Evolutionary conservation across 2,329 filamentous ascomycete species (phyloP).

Genomic region (Thielaviopsis punctulata): DNA sequence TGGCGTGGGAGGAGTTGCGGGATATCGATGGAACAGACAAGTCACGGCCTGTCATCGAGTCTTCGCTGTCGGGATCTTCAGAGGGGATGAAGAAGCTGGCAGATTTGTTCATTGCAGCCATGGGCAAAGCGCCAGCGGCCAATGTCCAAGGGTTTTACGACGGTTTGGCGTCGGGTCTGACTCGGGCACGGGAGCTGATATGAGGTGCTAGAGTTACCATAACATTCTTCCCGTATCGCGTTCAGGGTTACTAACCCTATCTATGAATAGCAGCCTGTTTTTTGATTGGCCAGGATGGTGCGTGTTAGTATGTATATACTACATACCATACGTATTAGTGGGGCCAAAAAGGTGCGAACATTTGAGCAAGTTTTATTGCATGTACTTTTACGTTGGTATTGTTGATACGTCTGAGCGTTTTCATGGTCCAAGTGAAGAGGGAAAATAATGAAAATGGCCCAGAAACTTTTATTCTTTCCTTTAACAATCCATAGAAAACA

Average conservation of each 20-base stretch:
- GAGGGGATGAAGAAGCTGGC: not conserved
- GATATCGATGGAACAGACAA: not conserved
- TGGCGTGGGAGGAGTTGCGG: not conserved
- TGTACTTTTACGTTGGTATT: too few species aligned
- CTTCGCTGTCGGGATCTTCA: not conserved
- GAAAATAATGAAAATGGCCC: too few species aligned
- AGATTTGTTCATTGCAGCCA: not conserved
- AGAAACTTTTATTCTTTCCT: not conserved
- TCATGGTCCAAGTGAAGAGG: not conserved
- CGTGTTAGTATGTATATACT: not conserved
- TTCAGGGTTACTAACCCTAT: too few species aligned
- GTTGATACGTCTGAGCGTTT: not conserved
- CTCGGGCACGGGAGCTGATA: not conserved
- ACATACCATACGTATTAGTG: not conserved
- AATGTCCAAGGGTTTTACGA: not conserved
- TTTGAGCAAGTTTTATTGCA: conserved; percentile 33
- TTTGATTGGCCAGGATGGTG: too few species aligned
- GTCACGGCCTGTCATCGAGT: too few species aligned
- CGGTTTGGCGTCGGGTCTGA: not conserved
- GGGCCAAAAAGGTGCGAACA: conserved; percentile 19
- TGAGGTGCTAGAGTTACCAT: not conserved
- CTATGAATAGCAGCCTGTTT: too few species aligned
- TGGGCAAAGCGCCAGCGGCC: not conserved
- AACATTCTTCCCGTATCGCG: too few species aligned
- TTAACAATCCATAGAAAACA: not conserved